phyloP scores from a whole-genome alignment of 2,329 filamentous ascomycete species.

The Exserohilum turcica region DNA sequence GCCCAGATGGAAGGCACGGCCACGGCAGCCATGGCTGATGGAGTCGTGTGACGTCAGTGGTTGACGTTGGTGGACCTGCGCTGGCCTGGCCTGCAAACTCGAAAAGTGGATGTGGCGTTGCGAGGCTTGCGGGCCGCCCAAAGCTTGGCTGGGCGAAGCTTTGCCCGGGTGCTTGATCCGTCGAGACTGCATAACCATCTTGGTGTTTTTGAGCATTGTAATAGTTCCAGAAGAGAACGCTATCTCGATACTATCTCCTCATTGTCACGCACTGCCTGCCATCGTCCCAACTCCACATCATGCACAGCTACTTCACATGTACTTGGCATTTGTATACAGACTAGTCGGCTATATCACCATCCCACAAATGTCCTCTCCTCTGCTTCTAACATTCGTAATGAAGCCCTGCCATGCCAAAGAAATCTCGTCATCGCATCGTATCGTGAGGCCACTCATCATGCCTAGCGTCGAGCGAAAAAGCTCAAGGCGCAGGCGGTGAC shows the following conservation, averaged over 20 bases:
- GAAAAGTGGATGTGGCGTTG: conserved; percentile 4
- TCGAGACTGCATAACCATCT: background rate
- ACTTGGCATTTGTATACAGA: conserved; percentile 2
- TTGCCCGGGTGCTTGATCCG: background rate
- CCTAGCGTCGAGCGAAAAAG: background rate
- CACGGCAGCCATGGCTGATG: conserved; percentile 13
- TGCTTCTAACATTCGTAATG: conserved; percentile 9
- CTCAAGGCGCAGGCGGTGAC: conserved; percentile 3
- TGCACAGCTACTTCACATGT: background rate
- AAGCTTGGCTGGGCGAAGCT: conserved; percentile 12
- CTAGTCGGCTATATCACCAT: conserved; percentile 14
- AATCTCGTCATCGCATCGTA: conserved; percentile 1
- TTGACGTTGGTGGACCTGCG: background rate
- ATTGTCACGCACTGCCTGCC: too few species aligned
- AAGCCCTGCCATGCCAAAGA: conserved; percentile 14
- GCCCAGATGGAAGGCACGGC: conserved; percentile 12
- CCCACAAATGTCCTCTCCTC: conserved; percentile 12
- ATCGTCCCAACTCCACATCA: background rate
- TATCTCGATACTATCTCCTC: too few species aligned
- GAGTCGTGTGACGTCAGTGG: conserved; percentile 12
- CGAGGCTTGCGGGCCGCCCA: background rate
- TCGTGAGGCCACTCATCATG: conserved; percentile 3
- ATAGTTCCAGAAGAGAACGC: too few species aligned
- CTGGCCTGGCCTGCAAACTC: background rate
- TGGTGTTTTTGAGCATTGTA: too few species aligned